Evolutionary conservation across 129 eudicot genomes (phyloP), one percentile per base, ranked within the genome.

Genomic region (Centella asiatica): DNA sequence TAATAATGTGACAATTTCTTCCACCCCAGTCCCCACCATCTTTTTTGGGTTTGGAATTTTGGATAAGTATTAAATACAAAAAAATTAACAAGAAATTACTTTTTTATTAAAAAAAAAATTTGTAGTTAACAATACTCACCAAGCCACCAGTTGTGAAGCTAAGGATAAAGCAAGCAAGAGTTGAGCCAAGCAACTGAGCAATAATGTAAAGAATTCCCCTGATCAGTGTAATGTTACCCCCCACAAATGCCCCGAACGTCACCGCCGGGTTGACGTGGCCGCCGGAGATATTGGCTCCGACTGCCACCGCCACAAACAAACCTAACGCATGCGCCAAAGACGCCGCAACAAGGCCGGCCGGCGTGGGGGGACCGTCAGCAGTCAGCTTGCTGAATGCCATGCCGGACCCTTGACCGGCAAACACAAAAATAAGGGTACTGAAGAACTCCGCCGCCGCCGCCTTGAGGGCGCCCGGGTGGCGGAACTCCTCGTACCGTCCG

Each of bases 211-310:
- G 62, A 17, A 74, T n/a, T 1, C 78, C 83, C 25, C 74, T 72
- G 13, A 81, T 20, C 56, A 81, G 73, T 4, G 83, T 77, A 14
- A 81, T 64, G 44, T 81, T 77, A 3, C 87, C 87, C 18, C 87
- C 87, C 14, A 81, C 36, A 19, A 77, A 81, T 10, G 77, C 69
- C 0, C 87, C 86, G 31, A 81, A 77, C n/a, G 86, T 81, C 5
- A 81, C 86, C 27, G 86, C 86, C 22, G 86, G 86, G 75, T 81
- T 81, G 19, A 81, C 87, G 48, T 81, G 87, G 29, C 87, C 87
- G 12, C 87, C 87, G 39, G 87, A 77, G 55, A 81, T 71, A 44
- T 81, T 81, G 20, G 87, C 83, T 2, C 28, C 72, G 39, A 81
- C 51, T 0, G 81, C 20, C 18, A 81, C 87, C 1, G 83, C 87